Evolutionary conservation across 2,329 filamentous ascomycete genomes (phyloP).

Genomic region (Xylaria sp.): DNA sequence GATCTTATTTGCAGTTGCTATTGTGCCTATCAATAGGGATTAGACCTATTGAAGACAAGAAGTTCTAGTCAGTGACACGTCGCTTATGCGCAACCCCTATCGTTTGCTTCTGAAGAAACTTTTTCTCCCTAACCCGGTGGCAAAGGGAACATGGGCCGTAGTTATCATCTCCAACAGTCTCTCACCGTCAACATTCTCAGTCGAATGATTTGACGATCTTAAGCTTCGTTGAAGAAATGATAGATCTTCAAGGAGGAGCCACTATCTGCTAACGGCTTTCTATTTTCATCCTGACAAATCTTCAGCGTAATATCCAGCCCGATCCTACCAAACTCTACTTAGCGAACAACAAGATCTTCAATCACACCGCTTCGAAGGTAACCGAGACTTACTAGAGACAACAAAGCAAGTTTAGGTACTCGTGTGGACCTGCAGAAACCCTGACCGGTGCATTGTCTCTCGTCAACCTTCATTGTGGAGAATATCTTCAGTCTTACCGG

Average conservation of each 20-base stretch:
- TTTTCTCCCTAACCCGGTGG: background rate
- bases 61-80: background rate
- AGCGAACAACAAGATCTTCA: background rate
- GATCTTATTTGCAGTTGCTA: background rate
- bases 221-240: no score
- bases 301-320: background rate
- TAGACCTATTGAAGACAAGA: background rate
- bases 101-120: background rate
- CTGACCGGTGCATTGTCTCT: background rate
- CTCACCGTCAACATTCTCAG: background rate
- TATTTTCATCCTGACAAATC: background rate
- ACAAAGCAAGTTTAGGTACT: background rate
- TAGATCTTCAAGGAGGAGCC: background rate
- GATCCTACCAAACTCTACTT: background rate
- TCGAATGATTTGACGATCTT: background rate
- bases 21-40: background rate
- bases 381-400: background rate
- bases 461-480: background rate
- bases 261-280: background rate
- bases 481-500: background rate
- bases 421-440: background rate
- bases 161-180: background rate
- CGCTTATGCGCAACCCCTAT: background rate
- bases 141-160: background rate
- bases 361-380: background rate